Evolutionary conservation across 1,284 basidiomycete genomes (phyloP), one percentile per base, ranked within the genome.

Genomic region (Cryptococcus sp.): DNA sequence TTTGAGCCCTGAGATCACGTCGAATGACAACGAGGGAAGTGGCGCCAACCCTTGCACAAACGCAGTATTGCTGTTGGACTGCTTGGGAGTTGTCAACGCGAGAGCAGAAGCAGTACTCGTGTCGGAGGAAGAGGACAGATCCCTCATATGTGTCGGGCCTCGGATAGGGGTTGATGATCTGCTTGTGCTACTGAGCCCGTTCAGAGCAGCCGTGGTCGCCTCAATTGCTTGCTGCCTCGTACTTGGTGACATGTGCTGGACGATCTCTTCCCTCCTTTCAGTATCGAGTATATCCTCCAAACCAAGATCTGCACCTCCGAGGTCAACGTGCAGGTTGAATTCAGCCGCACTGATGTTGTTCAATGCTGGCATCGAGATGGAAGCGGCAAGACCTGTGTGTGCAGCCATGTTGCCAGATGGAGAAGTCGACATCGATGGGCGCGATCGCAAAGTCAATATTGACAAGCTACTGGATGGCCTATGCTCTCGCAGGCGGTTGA

Each of bases 261-360:
- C 45, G 11, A 57, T 57, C 19, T 37, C 40, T 23, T 57, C 8
- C 20, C 55, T 22, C n/a, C 37, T 37, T 7, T 23, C 26, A 16
- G 50, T 39, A 25, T 29, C 38, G 15, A 57, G 23, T 26, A 57
- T 57, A 46, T 57, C 55, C 4, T 57, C 49, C 23, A 57, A 37
- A 2, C 39, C 55, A 10, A 57, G 38, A 16, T 41, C 44, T 17
- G 26, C 2, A 11, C n/a, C 43, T 8, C 45, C 44, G 5, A 57
- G 55, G 16, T 46, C 34, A 2, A 57, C 48, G 6, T 20, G 26
- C 26, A 57, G n/a, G 38, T 47, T 44, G 19, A 57, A 29, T 19
- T 52, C 44, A 2, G 41, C 40, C 34, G 50, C 52, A 8, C 19
- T 23, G n/a, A 44, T 22, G 5, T 22, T 5, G n/a, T n/a, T 19